phyloP scores from a whole-genome alignment of 2,329 filamentous ascomycete species.

The Hypoxylon sp. region DNA sequence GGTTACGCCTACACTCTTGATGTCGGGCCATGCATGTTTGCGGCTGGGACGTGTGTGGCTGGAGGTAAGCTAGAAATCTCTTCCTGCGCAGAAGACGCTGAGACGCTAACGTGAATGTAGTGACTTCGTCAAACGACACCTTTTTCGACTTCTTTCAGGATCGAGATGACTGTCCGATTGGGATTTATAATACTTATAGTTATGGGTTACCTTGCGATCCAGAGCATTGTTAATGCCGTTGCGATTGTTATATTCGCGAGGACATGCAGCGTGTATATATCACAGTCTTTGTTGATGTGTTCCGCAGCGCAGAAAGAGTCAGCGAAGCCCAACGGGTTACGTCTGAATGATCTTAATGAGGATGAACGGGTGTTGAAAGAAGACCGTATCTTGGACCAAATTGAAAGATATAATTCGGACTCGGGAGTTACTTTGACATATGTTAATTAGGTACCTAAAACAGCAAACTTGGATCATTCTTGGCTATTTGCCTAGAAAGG shows the following conservation, averaged over 20 bases:
- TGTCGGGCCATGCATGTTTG: constrained; percentile 50
- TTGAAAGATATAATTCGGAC: background rate
- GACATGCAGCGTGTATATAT: background rate
- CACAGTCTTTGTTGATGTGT: background rate
- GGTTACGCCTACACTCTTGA: constrained; percentile 53
- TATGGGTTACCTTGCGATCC: constrained; percentile 47
- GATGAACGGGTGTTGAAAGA: background rate
- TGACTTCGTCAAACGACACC: constrained; percentile 53
- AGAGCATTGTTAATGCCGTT: constrained; percentile 14
- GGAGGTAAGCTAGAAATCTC: constrained; percentile 45
- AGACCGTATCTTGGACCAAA: background rate
- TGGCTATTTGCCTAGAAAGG: background rate
- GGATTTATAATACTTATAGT: constrained; percentile 51
- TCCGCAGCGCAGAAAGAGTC: background rate
- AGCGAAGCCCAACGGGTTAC: background rate
- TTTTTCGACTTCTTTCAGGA: constrained; percentile 52
- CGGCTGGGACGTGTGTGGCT: constrained; percentile 50
- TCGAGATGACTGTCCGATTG: constrained; percentile 48
- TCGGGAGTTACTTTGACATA: background rate
- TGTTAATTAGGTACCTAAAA: constrained; percentile 3
- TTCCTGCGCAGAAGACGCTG: background rate
- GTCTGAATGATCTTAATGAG: background rate
- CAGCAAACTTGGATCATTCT: background rate
- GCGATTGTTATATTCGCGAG: background rate
- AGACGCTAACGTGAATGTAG: constrained; percentile 35